Evolutionary conservation across 1,139 yeast species (phyloP).

Genomic region (Suhomyces terraborum): DNA sequence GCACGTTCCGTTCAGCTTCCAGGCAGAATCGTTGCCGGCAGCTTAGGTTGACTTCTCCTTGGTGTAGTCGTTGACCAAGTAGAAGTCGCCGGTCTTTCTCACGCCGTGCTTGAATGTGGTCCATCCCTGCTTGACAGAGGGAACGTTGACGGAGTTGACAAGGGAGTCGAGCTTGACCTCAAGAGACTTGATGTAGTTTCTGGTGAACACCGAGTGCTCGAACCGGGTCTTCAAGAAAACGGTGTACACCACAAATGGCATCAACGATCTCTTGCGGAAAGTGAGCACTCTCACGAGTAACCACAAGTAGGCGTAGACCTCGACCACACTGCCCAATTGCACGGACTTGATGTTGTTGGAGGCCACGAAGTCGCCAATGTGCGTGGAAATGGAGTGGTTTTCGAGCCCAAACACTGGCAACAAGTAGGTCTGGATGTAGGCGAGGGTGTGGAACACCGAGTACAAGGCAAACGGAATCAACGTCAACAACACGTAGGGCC

Average conservation of each 20-base stretch:
- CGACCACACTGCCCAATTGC: constrained; percentile 70
- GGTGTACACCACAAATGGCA: constrained; percentile 58
- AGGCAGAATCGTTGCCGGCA: too few relatives aligned
- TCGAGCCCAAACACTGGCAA: constrained; percentile 65
- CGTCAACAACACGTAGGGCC: constrained; percentile 55
- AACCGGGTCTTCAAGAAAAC: constrained; percentile 75
- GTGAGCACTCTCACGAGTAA: constrained; percentile 56
- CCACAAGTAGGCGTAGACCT: constrained; percentile 56
- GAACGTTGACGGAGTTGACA: constrained; percentile 54
- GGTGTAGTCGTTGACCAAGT: constrained; percentile 41
- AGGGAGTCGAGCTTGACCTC: constrained; percentile 73
- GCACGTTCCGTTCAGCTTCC: too few relatives aligned
- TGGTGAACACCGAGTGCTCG: constrained; percentile 75
- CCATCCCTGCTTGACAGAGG: constrained; percentile 68
- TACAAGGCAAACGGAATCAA: constrained; percentile 67
- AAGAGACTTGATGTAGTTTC: constrained; percentile 66
- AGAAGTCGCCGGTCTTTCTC: constrained; percentile 35
- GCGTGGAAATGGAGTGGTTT: constrained; percentile 37
- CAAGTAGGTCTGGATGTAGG: constrained; percentile 63
- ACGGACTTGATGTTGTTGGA: constrained; percentile 70
- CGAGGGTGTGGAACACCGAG: constrained; percentile 71
- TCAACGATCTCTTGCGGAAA: constrained; percentile 66
- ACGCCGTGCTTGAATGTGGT: constrained; percentile 51
- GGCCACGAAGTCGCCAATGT: constrained; percentile 57
- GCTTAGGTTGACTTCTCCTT: constrained; percentile 23